Evolutionary conservation across 768 basidiomycete species (phyloP), one percentile per base, ranked within the genome.

Genomic region (Collybiopsis confluens): DNA sequence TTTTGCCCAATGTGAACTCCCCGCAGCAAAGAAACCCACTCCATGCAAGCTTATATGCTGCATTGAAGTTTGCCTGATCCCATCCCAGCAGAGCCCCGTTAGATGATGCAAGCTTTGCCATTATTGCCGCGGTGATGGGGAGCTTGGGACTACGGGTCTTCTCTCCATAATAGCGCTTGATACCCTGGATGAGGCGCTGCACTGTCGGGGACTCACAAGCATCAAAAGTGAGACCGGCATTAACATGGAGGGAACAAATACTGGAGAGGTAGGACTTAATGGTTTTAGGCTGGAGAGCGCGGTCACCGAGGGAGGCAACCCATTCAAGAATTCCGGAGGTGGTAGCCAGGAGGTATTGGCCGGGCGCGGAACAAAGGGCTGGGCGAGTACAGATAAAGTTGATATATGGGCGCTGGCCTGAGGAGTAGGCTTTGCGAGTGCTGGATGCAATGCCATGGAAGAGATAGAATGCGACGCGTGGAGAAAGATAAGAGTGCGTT

Each of bases 381-480:
- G n/a, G n/a, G n/a, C n/a, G 27, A n/a, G n/a, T n/a, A n/a, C n/a
- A n/a, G n/a, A n/a, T n/a, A n/a, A n/a, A n/a, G n/a, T n/a, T n/a
- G n/a, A n/a, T n/a, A n/a, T n/a, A n/a, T n/a, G n/a, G n/a, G n/a
- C n/a, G n/a, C n/a, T n/a, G n/a, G n/a, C n/a, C n/a, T n/a, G n/a
- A n/a, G n/a, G n/a, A n/a, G 16, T 72, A 70, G 8, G 64, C 61
- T 27, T 56, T 60, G 0, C 66, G 56, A 24, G 71, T 72, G 35
- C 59, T 64, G 21, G 63, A 52, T 5, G 67, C 65, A n/a, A n/a
- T n/a, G n/a, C n/a, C n/a, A n/a, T n/a, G n/a, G n/a, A n/a, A n/a
- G n/a, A n/a, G n/a, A n/a, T 41, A 68, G 63, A 65, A 64, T 70
- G 9, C 69, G 61, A 57, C 54, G n/a, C n/a, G n/a, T n/a, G n/a